Base-by-base conservation (phyloP, 75 land plant genomes). In the Gnetum montanum region DNA sequence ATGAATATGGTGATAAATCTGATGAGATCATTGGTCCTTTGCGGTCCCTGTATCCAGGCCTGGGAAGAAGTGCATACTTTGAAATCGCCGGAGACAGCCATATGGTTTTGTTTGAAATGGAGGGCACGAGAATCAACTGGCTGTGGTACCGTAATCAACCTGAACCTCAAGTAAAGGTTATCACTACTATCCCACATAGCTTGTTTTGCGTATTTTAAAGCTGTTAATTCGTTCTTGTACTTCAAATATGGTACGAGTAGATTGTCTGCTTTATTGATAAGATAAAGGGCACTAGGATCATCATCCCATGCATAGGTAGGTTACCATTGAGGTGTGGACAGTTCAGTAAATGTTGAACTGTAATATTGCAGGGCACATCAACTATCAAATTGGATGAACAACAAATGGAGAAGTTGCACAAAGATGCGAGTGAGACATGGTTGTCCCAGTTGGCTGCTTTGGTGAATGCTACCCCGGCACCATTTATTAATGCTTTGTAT, bases 111-210 rank as follows among this genome's bases (percentile, higher is more conserved):
- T 88, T 81, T 59, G 85, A 88, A 62, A 77, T 88, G 16, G 66
- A 47, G 0, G 62, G 68, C 22, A 70, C 67, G 10, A 78, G 77
- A 48, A 43, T 88, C 36, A 88, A 88, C 51, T 88, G 94, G 94
- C 58, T 88, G 34, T 88, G 85, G 85, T 88, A 88, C 60, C 51
- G 81, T 56, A 88, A 88, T 55, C 77, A 70, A 44, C 78, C 82
- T 6, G 83, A 84, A 67, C 94, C 89, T 30, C 52, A 67, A 38
- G 24, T 66, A 8, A 69, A 83, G 88, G 92, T 86, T n/a, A n/a
- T n/a, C n/a, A n/a, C n/a, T n/a, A n/a, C n/a, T n/a, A n/a, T n/a
- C n/a, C n/a, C n/a, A n/a, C n/a, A n/a, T n/a, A n/a, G n/a, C n/a
- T n/a, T n/a, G n/a, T n/a, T n/a, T n/a, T n/a, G n/a, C n/a, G n/a